Evolutionary conservation across 2,329 filamentous ascomycete species (phyloP).

Genomic region (Hypoxylon sp.): DNA sequence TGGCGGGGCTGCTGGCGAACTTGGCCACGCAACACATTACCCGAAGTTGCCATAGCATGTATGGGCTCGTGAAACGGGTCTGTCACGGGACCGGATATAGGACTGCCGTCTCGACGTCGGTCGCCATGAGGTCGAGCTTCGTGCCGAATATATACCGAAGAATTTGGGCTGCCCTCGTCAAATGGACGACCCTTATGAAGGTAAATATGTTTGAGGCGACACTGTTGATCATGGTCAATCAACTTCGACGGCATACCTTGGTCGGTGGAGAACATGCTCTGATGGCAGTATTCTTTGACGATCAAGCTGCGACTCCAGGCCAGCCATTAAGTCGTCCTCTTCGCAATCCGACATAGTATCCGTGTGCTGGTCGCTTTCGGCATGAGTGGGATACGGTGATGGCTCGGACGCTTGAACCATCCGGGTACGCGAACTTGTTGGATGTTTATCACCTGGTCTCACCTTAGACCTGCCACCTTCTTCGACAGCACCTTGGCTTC

Average conservation of each 20-base stretch:
- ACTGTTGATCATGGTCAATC: conserved; percentile 13
- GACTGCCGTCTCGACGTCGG: conserved; percentile 46
- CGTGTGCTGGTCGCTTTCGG: background rate
- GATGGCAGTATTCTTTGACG: conserved; percentile 29
- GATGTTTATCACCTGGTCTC: background rate
- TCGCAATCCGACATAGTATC: conserved; percentile 16
- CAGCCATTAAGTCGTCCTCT: conserved; percentile 41
- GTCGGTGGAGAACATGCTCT: background rate
- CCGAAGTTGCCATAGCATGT: conserved; percentile 32
- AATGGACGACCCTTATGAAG: conserved; percentile 35
- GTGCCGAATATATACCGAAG: conserved; percentile 45
- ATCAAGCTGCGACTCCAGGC: conserved; percentile 39
- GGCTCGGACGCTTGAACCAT: background rate
- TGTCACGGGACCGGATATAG: conserved; percentile 34
- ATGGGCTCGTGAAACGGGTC: conserved; percentile 44
- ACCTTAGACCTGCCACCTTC: background rate
- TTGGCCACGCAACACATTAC: conserved; percentile 44
- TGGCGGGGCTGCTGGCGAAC: conserved; percentile 45
- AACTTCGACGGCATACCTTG: background rate
- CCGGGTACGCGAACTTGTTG: background rate
- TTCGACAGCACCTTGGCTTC: conserved; percentile 23
- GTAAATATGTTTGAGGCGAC: conserved; percentile 26
- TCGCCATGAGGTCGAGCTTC: conserved; percentile 39
- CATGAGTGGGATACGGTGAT: background rate
- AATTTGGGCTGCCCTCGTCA: conserved; percentile 44